A percentile compares a stretch with the other conserved stretches of the same genome.
phyloP scores from a whole-genome alignment of 495 filamentous ascomycete genomes.

The Talaromyces adpressus region DNA sequence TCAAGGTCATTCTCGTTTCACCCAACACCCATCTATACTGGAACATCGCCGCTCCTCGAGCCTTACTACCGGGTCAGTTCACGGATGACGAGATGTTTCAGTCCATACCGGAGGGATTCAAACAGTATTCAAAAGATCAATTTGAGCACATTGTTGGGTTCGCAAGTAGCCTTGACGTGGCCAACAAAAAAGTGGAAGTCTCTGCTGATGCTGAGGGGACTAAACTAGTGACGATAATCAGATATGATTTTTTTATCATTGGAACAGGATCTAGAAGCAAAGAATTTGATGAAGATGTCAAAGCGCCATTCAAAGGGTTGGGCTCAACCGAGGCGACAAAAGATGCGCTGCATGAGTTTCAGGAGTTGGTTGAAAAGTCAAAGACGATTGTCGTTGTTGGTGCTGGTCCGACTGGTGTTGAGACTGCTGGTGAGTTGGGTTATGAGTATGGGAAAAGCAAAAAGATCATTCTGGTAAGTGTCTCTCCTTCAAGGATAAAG shows the following conservation, averaged over 20 bases:
- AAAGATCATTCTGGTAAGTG: constrained; percentile 2
- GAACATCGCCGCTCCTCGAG: constrained; percentile 41
- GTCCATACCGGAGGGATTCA: constrained; percentile 28
- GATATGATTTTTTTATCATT: constrained; percentile 38
- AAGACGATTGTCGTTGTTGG: constrained; percentile 39
- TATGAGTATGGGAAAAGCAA: constrained; percentile 16
- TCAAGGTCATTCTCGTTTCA: constrained; percentile 35
- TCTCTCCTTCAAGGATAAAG: not conserved
- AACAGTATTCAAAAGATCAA: constrained; percentile 25
- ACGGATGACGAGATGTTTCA: constrained; percentile 42
- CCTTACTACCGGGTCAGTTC: constrained; percentile 37
- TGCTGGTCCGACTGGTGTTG: constrained; percentile 32
- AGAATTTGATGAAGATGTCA: constrained; percentile 13
- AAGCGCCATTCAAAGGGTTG: constrained; percentile 12
- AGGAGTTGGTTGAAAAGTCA: constrained; percentile 26
- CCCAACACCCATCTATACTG: constrained; percentile 34
- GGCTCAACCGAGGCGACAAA: constrained; percentile 46
- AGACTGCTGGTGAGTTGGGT: constrained; percentile 43
- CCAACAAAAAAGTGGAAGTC: constrained; percentile 22
- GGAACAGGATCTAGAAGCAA: constrained; percentile 29
- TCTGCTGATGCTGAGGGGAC: not conserved
- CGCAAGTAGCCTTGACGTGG: constrained; percentile 24
- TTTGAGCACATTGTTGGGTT: constrained; percentile 33
- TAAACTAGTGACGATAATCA: constrained; percentile 12
- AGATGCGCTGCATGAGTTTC: constrained; percentile 23